Evolutionary conservation across 352 stramenopile species (phyloP).

Genomic region (Pythium coloratum): DNA sequence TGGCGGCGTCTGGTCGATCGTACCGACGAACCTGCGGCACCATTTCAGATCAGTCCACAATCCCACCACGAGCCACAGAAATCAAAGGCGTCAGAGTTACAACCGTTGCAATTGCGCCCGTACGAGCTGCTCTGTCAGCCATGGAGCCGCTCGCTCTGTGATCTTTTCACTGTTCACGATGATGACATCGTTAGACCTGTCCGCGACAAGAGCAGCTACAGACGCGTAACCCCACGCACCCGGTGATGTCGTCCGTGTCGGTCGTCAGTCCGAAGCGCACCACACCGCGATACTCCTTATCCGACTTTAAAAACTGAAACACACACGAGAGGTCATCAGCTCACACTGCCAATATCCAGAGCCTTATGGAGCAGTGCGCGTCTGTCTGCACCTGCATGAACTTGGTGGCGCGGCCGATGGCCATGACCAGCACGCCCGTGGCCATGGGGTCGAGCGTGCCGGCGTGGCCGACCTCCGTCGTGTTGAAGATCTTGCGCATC

Average conservation of each 20-base stretch:
- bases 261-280: conserved; percentile 82
- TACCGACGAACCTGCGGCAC: conserved; percentile 60
- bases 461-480: conserved; percentile 71
- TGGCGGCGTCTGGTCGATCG: conserved; percentile 77
- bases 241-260: conserved; percentile 80
- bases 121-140: conserved; percentile 47
- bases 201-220: background rate
- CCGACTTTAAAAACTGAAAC: conserved; percentile 60
- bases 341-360: background rate
- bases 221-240: conserved; percentile 25
- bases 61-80: background rate
- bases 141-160: conserved; percentile 50
- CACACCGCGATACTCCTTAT: conserved; percentile 76
- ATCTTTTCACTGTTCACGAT: conserved; percentile 34
- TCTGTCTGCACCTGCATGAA: conserved; percentile 58
- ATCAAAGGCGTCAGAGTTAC: background rate
- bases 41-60: background rate
- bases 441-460: conserved; percentile 90
- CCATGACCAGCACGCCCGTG: conserved; percentile 81
- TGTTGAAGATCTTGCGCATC: conserved; percentile 73
- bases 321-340: background rate
- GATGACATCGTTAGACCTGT: no score
- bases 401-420: conserved; percentile 75
- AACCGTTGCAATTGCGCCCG: conserved; percentile 48
- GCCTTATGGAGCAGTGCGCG: background rate